phyloP scores from a whole-genome alignment of 2,329 filamentous ascomycete species.

The Ophiosphaerella korrae region DNA sequence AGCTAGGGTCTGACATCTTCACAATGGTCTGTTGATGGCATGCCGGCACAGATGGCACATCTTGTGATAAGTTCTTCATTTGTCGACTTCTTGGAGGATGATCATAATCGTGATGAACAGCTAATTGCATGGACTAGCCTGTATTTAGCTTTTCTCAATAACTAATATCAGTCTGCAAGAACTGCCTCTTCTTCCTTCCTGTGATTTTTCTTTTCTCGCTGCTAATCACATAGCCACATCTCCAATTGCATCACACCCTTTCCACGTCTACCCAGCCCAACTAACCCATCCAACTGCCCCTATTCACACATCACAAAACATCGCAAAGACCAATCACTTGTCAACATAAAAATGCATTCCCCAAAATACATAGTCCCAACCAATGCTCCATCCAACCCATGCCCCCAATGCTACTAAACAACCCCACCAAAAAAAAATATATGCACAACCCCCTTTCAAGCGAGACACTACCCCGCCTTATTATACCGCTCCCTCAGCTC shows the following conservation, averaged over 20 bases:
- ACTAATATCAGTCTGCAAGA: constrained; percentile 13
- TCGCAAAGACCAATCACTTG: too few species aligned
- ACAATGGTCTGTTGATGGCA: constrained; percentile 2
- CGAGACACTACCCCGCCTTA: constrained; percentile 13
- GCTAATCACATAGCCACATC: not conserved
- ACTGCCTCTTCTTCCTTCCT: not conserved
- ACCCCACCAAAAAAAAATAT: not conserved
- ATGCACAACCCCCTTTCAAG: not conserved
- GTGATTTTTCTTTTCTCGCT: not conserved
- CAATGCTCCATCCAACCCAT: not conserved
- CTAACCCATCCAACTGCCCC: not conserved
- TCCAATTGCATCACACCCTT: too few species aligned
- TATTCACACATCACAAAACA: not conserved
- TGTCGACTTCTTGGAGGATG: constrained; percentile 13
- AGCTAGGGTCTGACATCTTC: constrained; percentile 13
- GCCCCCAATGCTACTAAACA: not conserved
- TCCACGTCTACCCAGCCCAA: too few species aligned
- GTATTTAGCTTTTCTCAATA: constrained; percentile 22
- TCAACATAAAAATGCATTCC: too few species aligned
- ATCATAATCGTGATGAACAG: constrained; percentile 13
- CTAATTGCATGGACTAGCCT: constrained; percentile 15
- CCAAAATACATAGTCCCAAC: not conserved
- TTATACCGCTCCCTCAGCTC: constrained; percentile 40
- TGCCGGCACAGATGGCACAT: constrained; percentile 5
- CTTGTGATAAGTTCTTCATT: constrained; percentile 13